phyloP scores from a whole-genome alignment of 2,329 filamentous ascomycete genomes.

The Domatiomyces globalis region DNA sequence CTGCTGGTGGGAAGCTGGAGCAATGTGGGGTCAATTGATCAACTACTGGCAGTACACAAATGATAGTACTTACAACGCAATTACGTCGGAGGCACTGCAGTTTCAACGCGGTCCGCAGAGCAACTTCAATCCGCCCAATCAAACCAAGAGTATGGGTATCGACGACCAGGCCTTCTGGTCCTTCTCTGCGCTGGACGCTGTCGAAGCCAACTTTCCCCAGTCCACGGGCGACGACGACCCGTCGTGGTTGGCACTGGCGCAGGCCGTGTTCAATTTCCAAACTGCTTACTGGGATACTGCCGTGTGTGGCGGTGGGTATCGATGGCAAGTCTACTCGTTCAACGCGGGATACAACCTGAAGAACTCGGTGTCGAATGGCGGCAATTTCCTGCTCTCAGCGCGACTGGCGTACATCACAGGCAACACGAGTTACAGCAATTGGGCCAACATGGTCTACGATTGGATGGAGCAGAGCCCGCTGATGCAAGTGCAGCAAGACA shows the following conservation, averaged over 20 bases:
- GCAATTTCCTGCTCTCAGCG: constrained; percentile 44
- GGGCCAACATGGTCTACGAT: constrained; percentile 50
- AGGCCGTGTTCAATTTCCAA: constrained; percentile 69
- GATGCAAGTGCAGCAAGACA: constrained; percentile 31
- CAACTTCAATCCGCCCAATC: constrained; percentile 31
- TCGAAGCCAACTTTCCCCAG: constrained; percentile 35
- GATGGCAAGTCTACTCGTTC: constrained; percentile 72
- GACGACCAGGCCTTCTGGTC: constrained; percentile 48
- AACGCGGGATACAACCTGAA: constrained; percentile 53
- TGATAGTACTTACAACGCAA: constrained; percentile 27
- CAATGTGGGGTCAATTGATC: constrained; percentile 29
- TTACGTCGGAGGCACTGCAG: constrained; percentile 24
- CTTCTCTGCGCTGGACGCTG: constrained; percentile 42
- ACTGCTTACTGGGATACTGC: constrained; percentile 53
- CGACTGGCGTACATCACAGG: constrained; percentile 64
- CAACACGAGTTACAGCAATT: constrained; percentile 64
- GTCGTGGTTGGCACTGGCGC: constrained; percentile 61
- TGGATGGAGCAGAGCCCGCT: constrained; percentile 32
- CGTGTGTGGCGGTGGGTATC: constrained; percentile 58
- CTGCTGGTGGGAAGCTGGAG: constrained; percentile 33
- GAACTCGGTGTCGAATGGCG: constrained; percentile 45
- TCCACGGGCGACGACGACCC: constrained; percentile 32
- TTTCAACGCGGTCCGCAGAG: constrained; percentile 26
- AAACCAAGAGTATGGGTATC: constrained; percentile 34
- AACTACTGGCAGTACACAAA: constrained; percentile 32